Conservation (phyloP, 2,329 filamentous ascomycete genomes). For the Colletotrichum liaoningense region DNA sequence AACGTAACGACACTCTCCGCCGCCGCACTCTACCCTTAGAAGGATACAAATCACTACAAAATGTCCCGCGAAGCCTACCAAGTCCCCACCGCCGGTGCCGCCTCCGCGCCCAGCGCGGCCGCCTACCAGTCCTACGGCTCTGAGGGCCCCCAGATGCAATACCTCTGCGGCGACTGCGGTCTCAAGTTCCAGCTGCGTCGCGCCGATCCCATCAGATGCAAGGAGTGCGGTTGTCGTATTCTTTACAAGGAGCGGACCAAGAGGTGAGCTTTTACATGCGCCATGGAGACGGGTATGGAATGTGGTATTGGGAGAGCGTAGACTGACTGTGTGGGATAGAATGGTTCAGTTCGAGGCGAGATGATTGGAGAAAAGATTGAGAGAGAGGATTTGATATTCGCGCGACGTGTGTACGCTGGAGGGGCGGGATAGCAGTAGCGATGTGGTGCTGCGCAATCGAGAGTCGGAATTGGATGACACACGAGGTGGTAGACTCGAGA, state of each 20-base stretch:
- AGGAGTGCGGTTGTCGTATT: conserved; percentile 93
- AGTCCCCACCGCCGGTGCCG: conserved; percentile 68
- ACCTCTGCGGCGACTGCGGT: conserved; percentile 88
- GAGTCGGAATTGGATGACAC: background rate
- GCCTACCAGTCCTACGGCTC: conserved; percentile 56
- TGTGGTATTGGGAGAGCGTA: background rate
- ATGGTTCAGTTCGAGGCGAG: conserved; percentile 99
- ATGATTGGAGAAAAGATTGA: conserved; percentile 53
- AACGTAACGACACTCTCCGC: background rate
- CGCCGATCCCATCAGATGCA: conserved; percentile 86
- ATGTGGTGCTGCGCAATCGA: background rate
- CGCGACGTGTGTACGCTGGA: background rate
- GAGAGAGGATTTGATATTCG: background rate
- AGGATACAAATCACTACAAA: background rate
- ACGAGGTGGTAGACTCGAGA: background rate
- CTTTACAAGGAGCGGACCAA: conserved; percentile 98
- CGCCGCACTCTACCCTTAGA: background rate
- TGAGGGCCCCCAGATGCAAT: conserved; percentile 71
- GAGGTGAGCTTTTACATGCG: conserved; percentile 70
- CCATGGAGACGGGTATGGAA: background rate
- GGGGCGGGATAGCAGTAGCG: background rate
- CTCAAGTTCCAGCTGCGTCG: conserved; percentile 80
- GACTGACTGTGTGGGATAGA: conserved; percentile 58
- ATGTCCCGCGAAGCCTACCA: conserved; percentile 84
- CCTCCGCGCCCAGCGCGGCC: conserved; percentile 53